A percentile compares a stretch with the other conserved stretches of the same genome.
phyloP scores from a whole-genome alignment of 805 yeast genomes.

The Scheffersomyces coipomensis region DNA sequence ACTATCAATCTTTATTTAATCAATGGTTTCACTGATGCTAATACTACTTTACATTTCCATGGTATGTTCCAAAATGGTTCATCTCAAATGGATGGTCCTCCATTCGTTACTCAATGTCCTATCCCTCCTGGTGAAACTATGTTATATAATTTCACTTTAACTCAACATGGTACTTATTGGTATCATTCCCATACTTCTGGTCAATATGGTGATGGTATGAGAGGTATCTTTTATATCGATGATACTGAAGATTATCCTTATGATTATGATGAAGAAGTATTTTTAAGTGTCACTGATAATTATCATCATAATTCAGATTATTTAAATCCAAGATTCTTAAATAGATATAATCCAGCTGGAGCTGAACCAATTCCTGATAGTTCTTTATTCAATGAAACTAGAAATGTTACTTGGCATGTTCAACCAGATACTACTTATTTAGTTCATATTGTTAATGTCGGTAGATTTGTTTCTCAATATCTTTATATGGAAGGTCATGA shows the following conservation, averaged over 20 bases:
- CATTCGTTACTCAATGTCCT: slow-evolving; percentile 86
- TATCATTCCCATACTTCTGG: slow-evolving; percentile 92
- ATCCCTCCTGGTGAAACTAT: slow-evolving; percentile 74
- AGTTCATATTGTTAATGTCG: slow-evolving; percentile 62
- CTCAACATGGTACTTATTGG: slow-evolving; percentile 92
- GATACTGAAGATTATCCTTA: slow-evolving; percentile 54
- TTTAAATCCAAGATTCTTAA: slow-evolving; percentile 48
- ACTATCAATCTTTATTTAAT: slow-evolving; percentile 67
- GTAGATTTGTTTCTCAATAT: slow-evolving; percentile 68
- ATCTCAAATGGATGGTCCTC: slow-evolving; percentile 87
- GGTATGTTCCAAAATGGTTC: slow-evolving; percentile 84
- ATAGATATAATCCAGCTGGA: slow-evolving; percentile 77
- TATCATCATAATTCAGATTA: slow-evolving; percentile 55
- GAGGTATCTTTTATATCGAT: slow-evolving; percentile 75
- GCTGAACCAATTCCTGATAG: slow-evolving; percentile 80
- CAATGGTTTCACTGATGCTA: slow-evolving; percentile 67
- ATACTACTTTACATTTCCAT: slow-evolving; percentile 88
- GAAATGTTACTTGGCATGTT: slow-evolving; percentile 54
- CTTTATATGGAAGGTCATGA: slow-evolving; percentile 42
- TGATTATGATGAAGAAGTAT: slow-evolving; percentile 60
- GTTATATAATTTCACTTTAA: slow-evolving; percentile 85
- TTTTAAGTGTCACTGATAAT: slow-evolving; percentile 59
- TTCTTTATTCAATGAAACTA: slow-evolving; percentile 62
- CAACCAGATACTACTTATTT: slow-evolving; percentile 62
- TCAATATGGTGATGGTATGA: slow-evolving; percentile 92